These are phyloP conservation scores for Eremochloa ophiuroides DNA, from an alignment of 176 grass and related monocot genomes.

Conservation along the genomic window DNA sequence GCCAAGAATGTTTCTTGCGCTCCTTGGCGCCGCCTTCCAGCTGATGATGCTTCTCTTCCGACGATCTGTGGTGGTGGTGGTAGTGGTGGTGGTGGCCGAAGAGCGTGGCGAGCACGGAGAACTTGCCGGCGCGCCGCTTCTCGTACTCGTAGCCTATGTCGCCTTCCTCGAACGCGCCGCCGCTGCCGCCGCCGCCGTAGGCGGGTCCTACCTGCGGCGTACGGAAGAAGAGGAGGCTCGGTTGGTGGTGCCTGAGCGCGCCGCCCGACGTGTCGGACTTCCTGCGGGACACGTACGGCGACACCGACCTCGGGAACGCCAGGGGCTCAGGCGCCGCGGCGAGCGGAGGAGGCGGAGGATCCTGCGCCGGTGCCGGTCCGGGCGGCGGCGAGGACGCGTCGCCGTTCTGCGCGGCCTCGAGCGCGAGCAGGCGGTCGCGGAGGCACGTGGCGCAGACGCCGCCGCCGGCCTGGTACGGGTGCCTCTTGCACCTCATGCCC, in stretches of 20 bases:
- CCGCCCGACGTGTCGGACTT: slow-evolving; percentile 43
- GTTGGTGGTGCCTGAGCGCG: slow-evolving; percentile 28
- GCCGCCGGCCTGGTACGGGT: slow-evolving; percentile 55
- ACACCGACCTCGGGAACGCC: slow-evolving; percentile 63
- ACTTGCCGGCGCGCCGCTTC: slow-evolving; percentile 36
- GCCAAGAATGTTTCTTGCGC: slow-evolving; percentile 55
- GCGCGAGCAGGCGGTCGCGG: slow-evolving; percentile 70
- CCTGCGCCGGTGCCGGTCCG: background rate
- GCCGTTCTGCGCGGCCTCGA: slow-evolving; percentile 64
- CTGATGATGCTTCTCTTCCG: background rate
- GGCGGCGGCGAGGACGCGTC: slow-evolving; percentile 23
- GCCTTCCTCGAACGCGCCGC: slow-evolving; percentile 36
- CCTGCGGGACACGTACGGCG: slow-evolving; percentile 58
- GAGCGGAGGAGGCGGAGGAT: background rate
- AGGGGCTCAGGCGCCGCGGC: background rate
- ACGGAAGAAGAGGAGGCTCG: slow-evolving; percentile 68
- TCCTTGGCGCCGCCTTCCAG: background rate
- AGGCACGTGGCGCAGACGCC: slow-evolving; percentile 96
- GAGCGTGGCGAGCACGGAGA: slow-evolving; percentile 63
- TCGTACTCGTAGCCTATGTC: slow-evolving; percentile 33
- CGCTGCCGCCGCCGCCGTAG: background rate
- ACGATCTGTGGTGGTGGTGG: slow-evolving; percentile 18
- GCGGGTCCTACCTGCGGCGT: slow-evolving; percentile 77
- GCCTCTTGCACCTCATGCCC: slow-evolving; percentile 90
- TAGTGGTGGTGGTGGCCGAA: slow-evolving; percentile 41